A percentile compares a stretch with the other conserved stretches of the same genome.
Evolutionary conservation across 768 basidiomycete genomes (phyloP).

Genomic region (Wakefieldia striispora): DNA sequence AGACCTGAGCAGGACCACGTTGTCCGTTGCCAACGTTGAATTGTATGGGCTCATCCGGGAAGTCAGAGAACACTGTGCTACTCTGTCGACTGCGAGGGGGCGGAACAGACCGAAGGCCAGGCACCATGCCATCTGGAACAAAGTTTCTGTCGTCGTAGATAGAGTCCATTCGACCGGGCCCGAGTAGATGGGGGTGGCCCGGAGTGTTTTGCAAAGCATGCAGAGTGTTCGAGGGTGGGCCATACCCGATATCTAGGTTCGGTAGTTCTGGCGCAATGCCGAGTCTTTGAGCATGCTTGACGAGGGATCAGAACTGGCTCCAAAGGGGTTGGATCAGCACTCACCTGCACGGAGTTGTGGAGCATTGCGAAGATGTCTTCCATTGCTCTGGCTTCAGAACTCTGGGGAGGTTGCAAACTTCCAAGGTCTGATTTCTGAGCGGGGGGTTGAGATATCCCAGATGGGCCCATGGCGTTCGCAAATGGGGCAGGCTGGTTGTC

Average conservation of each 20-base stretch:
- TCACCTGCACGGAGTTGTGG: constrained; percentile 71
- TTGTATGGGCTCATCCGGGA: constrained; percentile 60
- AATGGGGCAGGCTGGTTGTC: constrained; percentile 36
- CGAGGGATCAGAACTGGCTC: constrained; percentile 6
- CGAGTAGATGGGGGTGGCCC: constrained; percentile 38
- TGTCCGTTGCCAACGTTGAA: constrained; percentile 50
- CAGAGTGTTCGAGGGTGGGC: constrained; percentile 25
- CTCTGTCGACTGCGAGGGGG: constrained; percentile 61
- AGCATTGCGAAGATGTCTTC: constrained; percentile 83
- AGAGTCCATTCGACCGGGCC: constrained; percentile 55
- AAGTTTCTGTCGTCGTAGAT: constrained; percentile 79
- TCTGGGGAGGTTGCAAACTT: constrained; percentile 36
- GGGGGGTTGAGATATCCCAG: constrained; percentile 46
- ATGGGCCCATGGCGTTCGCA: constrained; percentile 39
- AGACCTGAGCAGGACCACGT: constrained; percentile 58
- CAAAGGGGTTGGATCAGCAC: constrained; percentile 15
- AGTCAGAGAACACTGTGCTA: constrained; percentile 52
- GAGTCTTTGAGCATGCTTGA: constrained; percentile 28
- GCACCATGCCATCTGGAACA: constrained; percentile 83
- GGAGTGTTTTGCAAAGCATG: constrained; percentile 44
- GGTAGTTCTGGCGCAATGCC: constrained; percentile 23
- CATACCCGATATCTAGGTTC: constrained; percentile 25
- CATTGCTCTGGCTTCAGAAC: constrained; percentile 59
- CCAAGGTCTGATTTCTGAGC: constrained; percentile 46
- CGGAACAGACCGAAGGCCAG: constrained; percentile 69